Base-by-base conservation (phyloP, 768 basidiomycete species). In the Glaciozyma antarctica region DNA sequence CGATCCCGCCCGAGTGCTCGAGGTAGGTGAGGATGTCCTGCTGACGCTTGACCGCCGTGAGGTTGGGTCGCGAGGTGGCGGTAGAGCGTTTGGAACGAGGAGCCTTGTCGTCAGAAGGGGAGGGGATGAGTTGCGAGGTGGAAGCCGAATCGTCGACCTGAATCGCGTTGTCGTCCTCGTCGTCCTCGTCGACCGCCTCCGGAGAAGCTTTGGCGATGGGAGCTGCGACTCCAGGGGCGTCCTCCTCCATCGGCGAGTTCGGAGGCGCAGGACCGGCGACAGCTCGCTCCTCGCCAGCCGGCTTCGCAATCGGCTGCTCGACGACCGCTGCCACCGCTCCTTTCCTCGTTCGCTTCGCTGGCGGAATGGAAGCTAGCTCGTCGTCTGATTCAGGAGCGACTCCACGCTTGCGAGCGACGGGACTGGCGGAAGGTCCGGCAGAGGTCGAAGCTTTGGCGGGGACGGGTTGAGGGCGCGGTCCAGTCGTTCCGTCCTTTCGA, bases 11-110 rank as follows among this genome's bases (percentile, higher is more conserved):
- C 59, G 81, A 22, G 32, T 55, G 30, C 53, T 55, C 81, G n/a
- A 90, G 76, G 26, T 88, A 81, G 38, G 82, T 83, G 61, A 84
- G 73, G 56, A 91, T 75, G 75, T 92, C 90, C 66, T 87, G 88
- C 77, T 91, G 88, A 8, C 47, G 47, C 47, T 48, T 21, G 21
- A 48, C 21, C 19, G 47, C 66, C 71, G 77, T 3, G 73, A 71
- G 44, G 62, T 57, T 19, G 58, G 47, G 47, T 12, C 21, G 47
- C 12, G 47, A 48, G n/a, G 47, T 8, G 47, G 47, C 47, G 19
- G 47, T 16, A 21, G 47, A 2, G 10, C 13, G 47, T 7, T 22
- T 48, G 47, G n/a, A 21, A 48, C 47, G 47, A 21, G 47, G 47
- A 16, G 19, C 47, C 22, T 21, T 48, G n/a, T 8, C 47, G 47